These are phyloP conservation scores for Saturnispora gosingensis DNA, from an alignment of 805 yeast genomes.

Conservation along the genomic window DNA sequence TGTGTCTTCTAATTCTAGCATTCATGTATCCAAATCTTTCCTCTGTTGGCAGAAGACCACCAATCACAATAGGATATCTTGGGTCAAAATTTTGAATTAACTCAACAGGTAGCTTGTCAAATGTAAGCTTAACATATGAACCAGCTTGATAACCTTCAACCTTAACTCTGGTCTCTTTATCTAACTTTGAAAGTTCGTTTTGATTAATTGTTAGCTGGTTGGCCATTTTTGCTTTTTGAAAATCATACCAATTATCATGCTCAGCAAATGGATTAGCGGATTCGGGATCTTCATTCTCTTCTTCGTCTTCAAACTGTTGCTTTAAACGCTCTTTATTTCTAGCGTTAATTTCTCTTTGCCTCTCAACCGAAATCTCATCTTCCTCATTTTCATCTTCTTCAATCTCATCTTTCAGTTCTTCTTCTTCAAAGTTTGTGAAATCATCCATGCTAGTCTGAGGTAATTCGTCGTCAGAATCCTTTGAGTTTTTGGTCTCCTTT, in stretches of 20 bases:
- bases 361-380: conserved; percentile 48
- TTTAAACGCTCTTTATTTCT: conserved; percentile 82
- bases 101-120: conserved; percentile 80
- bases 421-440: conserved; percentile 47
- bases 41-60: conserved; percentile 86
- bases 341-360: conserved; percentile 74
- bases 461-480: conserved; percentile 42
- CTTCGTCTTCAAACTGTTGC: conserved; percentile 83
- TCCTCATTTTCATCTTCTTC: conserved; percentile 36
- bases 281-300: conserved; percentile 69
- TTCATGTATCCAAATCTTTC: conserved; percentile 87
- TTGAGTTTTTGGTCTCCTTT: conserved; percentile 34
- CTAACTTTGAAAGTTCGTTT: conserved; percentile 66
- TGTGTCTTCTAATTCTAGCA: conserved; percentile 91
- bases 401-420: conserved; percentile 34
- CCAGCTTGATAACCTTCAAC: conserved; percentile 94
- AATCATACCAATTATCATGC: conserved; percentile 95
- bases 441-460: conserved; percentile 37
- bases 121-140: conserved; percentile 81
- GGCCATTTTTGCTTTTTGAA: conserved; percentile 93
- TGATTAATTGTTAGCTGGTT: conserved; percentile 92
- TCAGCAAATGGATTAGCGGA: conserved; percentile 41
- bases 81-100: conserved; percentile 83
- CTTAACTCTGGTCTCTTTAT: conserved; percentile 60
- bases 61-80: conserved; percentile 73